Conservation (phyloP, 1,284 basidiomycete species). For the Sanghuangporus weigelae region DNA sequence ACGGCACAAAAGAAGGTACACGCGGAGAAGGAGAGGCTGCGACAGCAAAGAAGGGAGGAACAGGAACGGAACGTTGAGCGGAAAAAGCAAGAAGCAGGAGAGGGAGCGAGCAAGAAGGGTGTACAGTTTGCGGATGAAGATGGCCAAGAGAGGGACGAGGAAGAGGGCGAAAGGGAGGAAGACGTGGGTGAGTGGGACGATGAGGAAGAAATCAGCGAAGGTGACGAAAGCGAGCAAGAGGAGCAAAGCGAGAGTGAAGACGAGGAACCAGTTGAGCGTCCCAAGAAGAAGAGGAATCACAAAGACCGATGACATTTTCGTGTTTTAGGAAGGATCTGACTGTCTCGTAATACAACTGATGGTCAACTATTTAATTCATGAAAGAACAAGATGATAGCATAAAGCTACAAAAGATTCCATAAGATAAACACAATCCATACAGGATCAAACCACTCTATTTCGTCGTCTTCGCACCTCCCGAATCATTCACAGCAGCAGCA, state of each 20-base stretch:
- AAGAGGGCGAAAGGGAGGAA: slow-evolving; percentile 42
- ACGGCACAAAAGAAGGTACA: slow-evolving; percentile 65
- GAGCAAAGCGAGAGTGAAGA: slow-evolving; percentile 34
- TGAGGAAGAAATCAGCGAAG: slow-evolving; percentile 29
- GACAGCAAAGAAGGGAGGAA: slow-evolving; percentile 74
- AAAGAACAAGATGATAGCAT: neutral
- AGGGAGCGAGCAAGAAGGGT: slow-evolving; percentile 23
- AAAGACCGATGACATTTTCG: slow-evolving; percentile 21
- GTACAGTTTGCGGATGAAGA: slow-evolving; percentile 19
- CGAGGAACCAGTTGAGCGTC: slow-evolving; percentile 30
- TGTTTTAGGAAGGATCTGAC: neutral
- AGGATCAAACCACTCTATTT: neutral
- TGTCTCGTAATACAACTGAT: no score
- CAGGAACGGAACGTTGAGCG: slow-evolving; percentile 84
- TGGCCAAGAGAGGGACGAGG: slow-evolving; percentile 35
- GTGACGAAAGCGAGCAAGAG: slow-evolving; percentile 30
- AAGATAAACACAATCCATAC: neutral
- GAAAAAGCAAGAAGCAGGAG: slow-evolving; percentile 51
- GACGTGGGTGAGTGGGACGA: slow-evolving; percentile 32
- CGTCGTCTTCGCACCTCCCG: neutral
- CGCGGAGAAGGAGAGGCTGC: slow-evolving; percentile 68
- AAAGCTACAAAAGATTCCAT: neutral
- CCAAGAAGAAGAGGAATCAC: slow-evolving; percentile 34
- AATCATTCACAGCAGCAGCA: neutral
- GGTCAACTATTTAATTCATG: no score